Evolutionary conservation across 495 filamentous ascomycete genomes (phyloP), one percentile per base, ranked within the genome.

Genomic region (Cladorrhinum samala): DNA sequence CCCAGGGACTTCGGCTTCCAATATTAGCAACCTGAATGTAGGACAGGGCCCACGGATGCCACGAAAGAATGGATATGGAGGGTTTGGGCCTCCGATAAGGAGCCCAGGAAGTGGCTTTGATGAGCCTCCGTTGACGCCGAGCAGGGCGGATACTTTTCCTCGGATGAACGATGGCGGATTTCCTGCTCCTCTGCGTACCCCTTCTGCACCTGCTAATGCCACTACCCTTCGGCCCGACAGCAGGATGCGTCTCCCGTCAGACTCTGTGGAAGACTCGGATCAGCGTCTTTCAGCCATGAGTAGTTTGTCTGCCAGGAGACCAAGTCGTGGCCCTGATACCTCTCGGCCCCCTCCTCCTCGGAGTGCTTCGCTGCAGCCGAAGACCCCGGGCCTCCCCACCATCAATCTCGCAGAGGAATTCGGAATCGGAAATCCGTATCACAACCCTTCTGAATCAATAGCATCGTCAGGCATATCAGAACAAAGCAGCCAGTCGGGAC

Each of bases 401-500:
- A 64, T 77, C 36, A 77, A 80, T 48, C 71, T 77, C 3, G 71
- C 71, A n/a, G 70, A 69, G 24, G 75, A 76, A 20, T 80, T 79
- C 47, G 77, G 75, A 14, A 64, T 73, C 18, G 69, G 72, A 21
- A 81, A 81, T 49, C 73, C 79, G 0, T 80, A 83, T 62, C 84
- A 88, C 61, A 76, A 75, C 2, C 69, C 83, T 1, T 82, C 84
- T 0, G 78, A 82, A 55, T 93, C 87, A 1, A 77, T 77, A 20
- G 79, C 79, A 33, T 33, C 27, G 2, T 91, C 87, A 4, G 84
- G 82, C 38, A 80, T 77, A n/a, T 90, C 86, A 6, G 77, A 73
- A 1, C 80, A 73, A 19, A 88, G 64, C 52, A 52, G 59, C 50
- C 54, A 51, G 19, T 47, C 50, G 18, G 59, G 65, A 14, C 65